Base-by-base conservation (phyloP, 306 rosid species). In the Sechiopsis laciniata region DNA sequence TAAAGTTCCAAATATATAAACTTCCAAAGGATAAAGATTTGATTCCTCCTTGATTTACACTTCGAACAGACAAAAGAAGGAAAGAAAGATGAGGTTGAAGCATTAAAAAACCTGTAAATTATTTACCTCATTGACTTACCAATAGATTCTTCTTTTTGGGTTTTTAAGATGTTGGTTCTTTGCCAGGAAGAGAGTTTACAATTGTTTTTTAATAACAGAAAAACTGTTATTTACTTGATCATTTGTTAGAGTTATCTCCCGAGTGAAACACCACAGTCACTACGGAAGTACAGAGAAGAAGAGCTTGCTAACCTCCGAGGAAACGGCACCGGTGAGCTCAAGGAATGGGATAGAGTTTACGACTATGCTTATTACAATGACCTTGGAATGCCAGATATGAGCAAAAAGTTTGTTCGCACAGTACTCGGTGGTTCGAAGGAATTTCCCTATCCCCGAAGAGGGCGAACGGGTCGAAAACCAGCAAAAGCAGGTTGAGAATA, bases 281-380 rank as follows among this genome's bases (percentile, higher is more conserved):
- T 94, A 55, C 79, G 78, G 19, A 85, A 85, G 69, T 83, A 85
- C 15, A 83, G 97, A 71, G 87, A 85, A 82, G 86, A 87, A 80
- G 99, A 94, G 75, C 83, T 94, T 0, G 75, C 2, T 13, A 82
- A 74, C 57, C 95, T 89, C 11, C 83, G 92, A 0, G 99, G 99
- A 42, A 81, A 82, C 37, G 90, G 92, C 14, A 37, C 46, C 0
- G 90, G 91, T 8, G 83, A 85, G 82, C 95, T 89, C 13, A 75
- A 84, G 76, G 96, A 94, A 32, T 94, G 99, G 99, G 99, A 91
- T 75, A 85, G 99, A 85, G 91, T 94, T 7, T 94, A 94, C 75
- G 99, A 94, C 84, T 94, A 94, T 62, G 99, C 82, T 75, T 84
- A 8, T 81, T 94, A 94, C 86, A 91, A 94, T 60, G 99, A 94